Evolutionary conservation across 352 stramenopile genomes (phyloP).

Genomic region (Pythium grandisporangium): DNA sequence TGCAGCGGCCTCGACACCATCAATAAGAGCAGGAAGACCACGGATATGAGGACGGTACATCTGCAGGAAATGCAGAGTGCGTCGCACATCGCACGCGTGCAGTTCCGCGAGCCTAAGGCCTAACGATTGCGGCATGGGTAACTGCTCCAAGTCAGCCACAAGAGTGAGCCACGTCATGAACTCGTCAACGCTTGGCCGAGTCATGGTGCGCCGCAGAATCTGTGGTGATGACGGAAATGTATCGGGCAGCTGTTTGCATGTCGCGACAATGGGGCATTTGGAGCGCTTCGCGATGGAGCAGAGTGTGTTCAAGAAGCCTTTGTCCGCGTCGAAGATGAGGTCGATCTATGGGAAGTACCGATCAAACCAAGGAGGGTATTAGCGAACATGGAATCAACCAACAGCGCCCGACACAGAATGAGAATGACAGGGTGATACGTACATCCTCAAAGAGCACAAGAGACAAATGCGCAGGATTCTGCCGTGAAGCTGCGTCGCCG

Average conservation of each 20-base stretch:
- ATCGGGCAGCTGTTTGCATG: constrained; percentile 48
- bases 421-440: too few species aligned
- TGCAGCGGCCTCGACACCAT: too few species aligned
- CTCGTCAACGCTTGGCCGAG: constrained; percentile 35
- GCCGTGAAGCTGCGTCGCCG: not conserved
- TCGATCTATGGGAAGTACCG: constrained; percentile 24
- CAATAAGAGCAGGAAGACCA: too few species aligned
- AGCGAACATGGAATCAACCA: not conserved
- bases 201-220: constrained; percentile 25
- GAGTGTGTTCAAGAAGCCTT: constrained; percentile 60
- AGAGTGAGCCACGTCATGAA: constrained; percentile 63
- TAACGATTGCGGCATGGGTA: constrained; percentile 25
- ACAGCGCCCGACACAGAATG: too few species aligned
- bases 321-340: constrained; percentile 74
- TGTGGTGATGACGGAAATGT: constrained; percentile 42
- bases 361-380: not conserved
- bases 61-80: constrained; percentile 65
- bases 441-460: constrained; percentile 83
- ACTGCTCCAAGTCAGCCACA: constrained; percentile 41
- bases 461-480: constrained; percentile 43
- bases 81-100: constrained; percentile 57
- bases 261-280: constrained; percentile 76
- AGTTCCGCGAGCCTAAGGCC: constrained; percentile 34
- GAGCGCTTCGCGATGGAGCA: constrained; percentile 73
- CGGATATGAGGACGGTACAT: constrained; percentile 17